Evolutionary conservation across 345 rosid genomes (phyloP).

Genomic region (Alliaria petiolata): DNA sequence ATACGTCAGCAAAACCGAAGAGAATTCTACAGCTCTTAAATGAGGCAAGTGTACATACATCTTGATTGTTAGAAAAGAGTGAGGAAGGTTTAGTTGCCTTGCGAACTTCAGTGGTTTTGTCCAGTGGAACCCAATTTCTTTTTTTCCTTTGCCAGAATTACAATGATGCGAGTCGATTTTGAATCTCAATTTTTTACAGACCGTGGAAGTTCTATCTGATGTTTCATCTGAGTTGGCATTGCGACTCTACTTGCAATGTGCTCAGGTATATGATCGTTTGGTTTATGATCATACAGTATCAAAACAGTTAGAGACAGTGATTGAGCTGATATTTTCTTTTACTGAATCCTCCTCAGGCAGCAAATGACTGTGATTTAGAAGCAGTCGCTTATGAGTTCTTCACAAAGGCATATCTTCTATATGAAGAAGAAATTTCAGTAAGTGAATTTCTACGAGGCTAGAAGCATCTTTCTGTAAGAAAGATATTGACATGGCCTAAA

Average conservation of each 20-base stretch:
- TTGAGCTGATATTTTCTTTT: constrained; percentile 9
- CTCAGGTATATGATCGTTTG: constrained; percentile 57
- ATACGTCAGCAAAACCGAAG: constrained; percentile 63
- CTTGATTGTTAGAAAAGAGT: constrained; percentile 3
- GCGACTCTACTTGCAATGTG: constrained; percentile 76
- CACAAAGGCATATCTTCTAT: constrained; percentile 90
- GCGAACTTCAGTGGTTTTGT: neutral
- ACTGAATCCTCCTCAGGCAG: constrained; percentile 56
- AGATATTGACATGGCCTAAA: constrained; percentile 13
- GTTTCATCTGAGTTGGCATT: constrained; percentile 89
- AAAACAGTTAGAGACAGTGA: neutral
- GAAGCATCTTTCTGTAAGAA: neutral
- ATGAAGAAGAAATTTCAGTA: constrained; percentile 98
- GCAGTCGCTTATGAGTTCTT: constrained; percentile 90
- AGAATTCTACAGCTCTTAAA: constrained; percentile 82
- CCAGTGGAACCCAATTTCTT: constrained; percentile 7
- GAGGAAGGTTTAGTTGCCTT: constrained; percentile 4
- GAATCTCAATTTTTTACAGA: constrained; percentile 39
- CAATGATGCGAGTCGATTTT: neutral
- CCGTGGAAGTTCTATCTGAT: constrained; percentile 63
- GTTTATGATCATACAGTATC: constrained; percentile 3
- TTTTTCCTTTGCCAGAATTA: constrained; percentile 6
- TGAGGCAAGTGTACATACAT: constrained; percentile 51
- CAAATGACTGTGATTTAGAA: constrained; percentile 82
- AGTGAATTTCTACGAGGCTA: constrained; percentile 35